Evolutionary conservation across 352 stramenopile genomes (phyloP), one percentile per base, ranked within the genome.

Genomic region (Phytophthora kernoviae): DNA sequence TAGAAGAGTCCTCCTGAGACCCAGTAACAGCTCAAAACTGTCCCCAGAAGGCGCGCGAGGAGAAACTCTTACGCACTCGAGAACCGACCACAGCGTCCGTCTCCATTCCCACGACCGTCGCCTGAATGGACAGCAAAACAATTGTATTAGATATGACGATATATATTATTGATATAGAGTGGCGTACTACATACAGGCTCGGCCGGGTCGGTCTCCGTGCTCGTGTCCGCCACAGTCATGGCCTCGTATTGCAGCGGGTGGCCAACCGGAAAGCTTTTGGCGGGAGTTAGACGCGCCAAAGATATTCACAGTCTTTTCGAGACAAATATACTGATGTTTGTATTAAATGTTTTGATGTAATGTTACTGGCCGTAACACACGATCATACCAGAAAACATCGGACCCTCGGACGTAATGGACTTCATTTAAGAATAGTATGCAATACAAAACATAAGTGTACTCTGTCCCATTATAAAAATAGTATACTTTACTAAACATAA

Each of bases 11-110:
- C 78, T 1, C 68, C 64, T 0, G 57, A 58, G 27, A 93, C 62
- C 44, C 72, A 59, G 56, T 93, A 93, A 40, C 70, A 75, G 32
- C 65, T 63, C 30, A 91, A 68, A 0, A 93, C 54, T 1, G 71
- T 73, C 14, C 82, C 84, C 84, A 90, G 65, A 93, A 93, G 30
- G 60, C 68, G 33, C 77, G 79, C 43, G 70, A 55, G 22, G 80
- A 81, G 47, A 93, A 93, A 54, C 58, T 89, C 56, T 90, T 91
- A 37, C 84, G 81, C 4, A 91, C 61, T 2, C 84, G 77, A 27
- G 75, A 53, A n/a, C 43, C 71, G 47, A 77, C 46, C 5, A 73
- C 54, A 36, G 21, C 6, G 58, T 68, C 72, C 44, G 54, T 48
- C 33, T 62, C 49, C 8, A 68, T 22, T 27, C 53, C 57, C 34